These are phyloP conservation scores for Ogataea hybrid DNA, from an alignment of 1,139 yeast species.

Conservation along the genomic window DNA sequence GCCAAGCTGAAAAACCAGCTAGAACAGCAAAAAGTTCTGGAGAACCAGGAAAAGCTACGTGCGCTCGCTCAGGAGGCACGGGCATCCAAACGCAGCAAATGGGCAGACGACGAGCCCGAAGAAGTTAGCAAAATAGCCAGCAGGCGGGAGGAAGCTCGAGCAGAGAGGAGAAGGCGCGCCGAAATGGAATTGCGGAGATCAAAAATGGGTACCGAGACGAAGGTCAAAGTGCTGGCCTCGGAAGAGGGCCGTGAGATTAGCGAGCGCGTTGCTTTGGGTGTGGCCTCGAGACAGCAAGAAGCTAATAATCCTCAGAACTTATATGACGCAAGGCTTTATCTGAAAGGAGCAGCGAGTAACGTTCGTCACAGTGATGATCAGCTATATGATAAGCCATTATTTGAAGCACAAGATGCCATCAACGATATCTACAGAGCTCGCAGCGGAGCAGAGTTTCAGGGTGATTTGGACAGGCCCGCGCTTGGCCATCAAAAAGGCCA, in stretches of 20 bases:
- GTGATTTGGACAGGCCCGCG: conserved; percentile 21
- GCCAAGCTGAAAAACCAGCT: conserved; percentile 54
- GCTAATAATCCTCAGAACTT: conserved; percentile 36
- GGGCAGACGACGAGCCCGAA: conserved; percentile 18
- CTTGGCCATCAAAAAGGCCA: conserved; percentile 36
- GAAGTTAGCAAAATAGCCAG: conserved; percentile 27
- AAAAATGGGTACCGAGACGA: conserved; percentile 45
- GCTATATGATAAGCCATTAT: conserved; percentile 56
- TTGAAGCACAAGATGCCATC: conserved; percentile 49
- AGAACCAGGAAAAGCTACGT: conserved; percentile 58
- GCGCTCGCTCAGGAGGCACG: conserved; percentile 60
- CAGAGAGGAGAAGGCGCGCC: conserved; percentile 44
- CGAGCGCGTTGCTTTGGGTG: conserved; percentile 52
- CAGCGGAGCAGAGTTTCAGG: conserved; percentile 20
- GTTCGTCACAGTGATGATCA: conserved; percentile 43
- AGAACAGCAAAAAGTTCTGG: conserved; percentile 54
- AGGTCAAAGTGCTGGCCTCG: conserved; percentile 41
- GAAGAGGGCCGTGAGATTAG: conserved; percentile 51
- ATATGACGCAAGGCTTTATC: conserved; percentile 55
- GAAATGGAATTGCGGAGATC: conserved; percentile 44
- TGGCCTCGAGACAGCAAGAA: conserved; percentile 33
- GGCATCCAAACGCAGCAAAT: conserved; percentile 16
- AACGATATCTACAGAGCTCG: conserved; percentile 47
- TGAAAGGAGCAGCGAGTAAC: conserved; percentile 41
- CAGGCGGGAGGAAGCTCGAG: conserved; percentile 40